phyloP scores from a whole-genome alignment of 2,329 filamentous ascomycete genomes.

The Colletotrichum sansevieriae region DNA sequence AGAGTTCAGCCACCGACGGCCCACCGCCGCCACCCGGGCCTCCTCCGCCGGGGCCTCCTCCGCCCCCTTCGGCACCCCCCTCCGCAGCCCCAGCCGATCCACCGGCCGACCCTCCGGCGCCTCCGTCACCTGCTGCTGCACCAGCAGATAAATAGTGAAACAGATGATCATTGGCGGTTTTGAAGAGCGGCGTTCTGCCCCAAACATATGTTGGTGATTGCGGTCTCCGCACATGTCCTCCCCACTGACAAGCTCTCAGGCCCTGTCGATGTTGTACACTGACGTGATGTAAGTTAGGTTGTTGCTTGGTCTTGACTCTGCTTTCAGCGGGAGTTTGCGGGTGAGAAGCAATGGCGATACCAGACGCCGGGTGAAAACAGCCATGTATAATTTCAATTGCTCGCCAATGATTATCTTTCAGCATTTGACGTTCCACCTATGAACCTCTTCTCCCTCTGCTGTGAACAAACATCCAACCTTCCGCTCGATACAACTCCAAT shows the following conservation, averaged over 20 bases:
- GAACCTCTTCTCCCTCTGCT: neutral
- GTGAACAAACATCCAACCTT: too few relatives aligned
- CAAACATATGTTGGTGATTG: neutral
- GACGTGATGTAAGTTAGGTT: conserved; percentile 25
- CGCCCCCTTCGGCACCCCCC: conserved; percentile 4
- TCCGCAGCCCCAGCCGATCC: conserved; percentile 27
- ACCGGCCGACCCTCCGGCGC: conserved; percentile 21
- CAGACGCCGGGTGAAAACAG: conserved; percentile 31
- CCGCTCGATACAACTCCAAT: neutral
- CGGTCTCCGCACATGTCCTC: too few relatives aligned
- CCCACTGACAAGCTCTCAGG: neutral
- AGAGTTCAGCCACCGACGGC: conserved; percentile 47
- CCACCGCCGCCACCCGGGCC: conserved; percentile 20
- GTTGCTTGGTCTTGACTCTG: conserved; percentile 6
- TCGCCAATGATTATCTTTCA: neutral
- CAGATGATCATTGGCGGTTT: neutral
- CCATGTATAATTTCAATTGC: conserved; percentile 16
- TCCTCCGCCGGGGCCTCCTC: conserved; percentile 12
- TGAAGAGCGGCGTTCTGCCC: neutral
- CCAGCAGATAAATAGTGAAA: conserved; percentile 30
- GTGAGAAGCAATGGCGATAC: conserved; percentile 10
- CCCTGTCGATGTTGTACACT: neutral
- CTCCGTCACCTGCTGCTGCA: conserved; percentile 16
- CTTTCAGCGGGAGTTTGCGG: conserved; percentile 26
- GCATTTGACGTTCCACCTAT: neutral